Evolutionary conservation across 2,329 filamentous ascomycete species (phyloP), one percentile per base, ranked within the genome.

Genomic region (Aspergillus sp.): DNA sequence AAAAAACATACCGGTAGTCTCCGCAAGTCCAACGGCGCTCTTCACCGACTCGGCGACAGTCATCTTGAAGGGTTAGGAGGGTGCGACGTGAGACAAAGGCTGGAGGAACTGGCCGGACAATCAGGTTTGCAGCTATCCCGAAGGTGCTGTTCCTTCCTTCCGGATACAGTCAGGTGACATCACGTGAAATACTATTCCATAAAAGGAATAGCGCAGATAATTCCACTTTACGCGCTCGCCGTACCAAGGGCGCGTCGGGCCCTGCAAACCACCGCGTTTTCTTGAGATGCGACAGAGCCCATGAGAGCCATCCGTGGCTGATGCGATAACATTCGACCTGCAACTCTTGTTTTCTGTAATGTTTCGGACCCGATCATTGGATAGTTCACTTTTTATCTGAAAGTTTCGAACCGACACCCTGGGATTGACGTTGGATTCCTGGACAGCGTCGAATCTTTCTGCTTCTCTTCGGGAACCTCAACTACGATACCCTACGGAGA

Each of bases 21-120:
- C 70, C 32, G 65, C 71, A 34, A 78, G 67, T 50, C 78, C 78
- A 47, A 78, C 70, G 57, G 74, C 72, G 49, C 75, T 75, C 65
- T 81, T 79, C 54, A 78, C 68, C 49, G 74, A 68, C 64, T 80
- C 76, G 34, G 61, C 63, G 61, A 78, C 71, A 50, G 77, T 77
- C 76, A 79, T 79, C 46, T 64, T 71, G 61, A 40, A 45, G 48
- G 31, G 46, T 50, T 49, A 52, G 55, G 41, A 50, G 43, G 54
- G 54, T 50, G 53, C 44, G 48, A 41, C 41, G 23, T 44, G 51
- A 55, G 46, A 47, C 54, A 51, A 49, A 56, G 45, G 45, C 54
- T 58, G 56, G 52, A 53, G 52, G 49, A 49, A 48, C 46, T 55
- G 40, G 40, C 54, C 59, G 58, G 55, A 50, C 58, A 55, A 54